Conservation (phyloP, 352 stramenopile genomes). For the Pythium brassicae region DNA sequence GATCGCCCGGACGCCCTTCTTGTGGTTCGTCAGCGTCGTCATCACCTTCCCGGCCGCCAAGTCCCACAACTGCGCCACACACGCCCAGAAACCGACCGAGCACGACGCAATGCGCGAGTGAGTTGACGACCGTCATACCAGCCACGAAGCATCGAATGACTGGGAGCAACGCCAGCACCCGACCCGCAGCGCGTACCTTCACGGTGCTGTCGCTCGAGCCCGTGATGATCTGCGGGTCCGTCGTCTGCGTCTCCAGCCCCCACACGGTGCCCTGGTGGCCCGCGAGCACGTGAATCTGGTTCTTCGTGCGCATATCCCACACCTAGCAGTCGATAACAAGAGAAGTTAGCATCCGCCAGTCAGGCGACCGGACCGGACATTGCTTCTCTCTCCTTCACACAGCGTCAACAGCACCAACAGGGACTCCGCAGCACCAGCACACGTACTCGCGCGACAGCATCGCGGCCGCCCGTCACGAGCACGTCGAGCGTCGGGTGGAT, state of each 20-base stretch:
- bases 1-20: conserved; percentile 95
- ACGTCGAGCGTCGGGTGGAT: conserved; percentile 98
- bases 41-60: conserved; percentile 97
- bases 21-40: conserved; percentile 99
- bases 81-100: background rate
- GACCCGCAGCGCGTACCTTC: conserved; percentile 63
- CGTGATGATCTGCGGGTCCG: conserved; percentile 95
- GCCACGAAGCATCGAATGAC: too few relatives aligned
- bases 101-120: background rate
- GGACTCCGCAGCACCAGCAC: background rate
- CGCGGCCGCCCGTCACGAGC: conserved; percentile 95
- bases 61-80: conserved; percentile 91
- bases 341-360: background rate
- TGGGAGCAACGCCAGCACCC: too few relatives aligned
- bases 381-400: background rate
- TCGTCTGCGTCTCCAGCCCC: conserved; percentile 92
- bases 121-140: too few relatives aligned
- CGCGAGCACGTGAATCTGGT: conserved; percentile 95
- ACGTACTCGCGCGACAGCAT: conserved; percentile 77
- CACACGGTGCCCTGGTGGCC: conserved; percentile 97
- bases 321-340: conserved; percentile 47
- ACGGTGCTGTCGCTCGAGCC: conserved; percentile 93
- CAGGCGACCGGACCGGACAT: background rate
- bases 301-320: conserved; percentile 99
- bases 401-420: background rate